Evolutionary conservation across 441 rosid genomes (phyloP), one percentile per base, ranked within the genome.

Genomic region (Pelargonium exstipulatum): DNA sequence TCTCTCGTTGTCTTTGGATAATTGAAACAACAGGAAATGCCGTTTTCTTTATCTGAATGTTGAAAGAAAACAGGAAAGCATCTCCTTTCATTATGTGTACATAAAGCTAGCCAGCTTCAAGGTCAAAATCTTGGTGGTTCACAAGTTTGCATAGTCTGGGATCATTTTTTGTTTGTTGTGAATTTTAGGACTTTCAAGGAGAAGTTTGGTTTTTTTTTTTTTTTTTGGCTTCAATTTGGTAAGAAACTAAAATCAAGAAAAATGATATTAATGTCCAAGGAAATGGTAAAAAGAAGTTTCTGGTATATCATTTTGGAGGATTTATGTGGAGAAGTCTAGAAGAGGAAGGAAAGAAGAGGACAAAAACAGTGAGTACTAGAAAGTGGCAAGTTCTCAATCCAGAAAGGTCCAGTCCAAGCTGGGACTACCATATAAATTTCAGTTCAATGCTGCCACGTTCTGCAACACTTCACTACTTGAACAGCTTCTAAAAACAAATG

Each of bases 291-390:
- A 16, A 16, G 58, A 51, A 51, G 58, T 8, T 51, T 51, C 58
- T 51, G 37, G 37, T 32, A 32, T 4, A 32, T 32, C 37, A 51
- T 7, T 51, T 5, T 13, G 7, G 16, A 51, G 20, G 17, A 14
- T 14, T 55, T 51, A 1, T 53, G 68, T 26, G 46, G 66, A 58
- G 61, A 7, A 57, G 61, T 43, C 49, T 66, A 58, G 66, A 72
- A 72, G 35, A 72, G 35, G 35, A 55, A 49, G 13, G 12, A 13
- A 51, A 51, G 20, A 66, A 13, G 40, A 26, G 6, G 40, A 64
- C 20, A 58, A 17, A 17, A 45, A 51, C 20, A 51, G 58, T 51
- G 6, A 51, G 58, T 5, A 14, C 18, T 14, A 51, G 58, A 17
- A 17, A 1, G 16, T 51, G 8, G 1, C 18, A 51, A 51, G 3